Base-by-base conservation (phyloP, 139 green algal genomes). In the Coccomyxa sp. region DNA sequence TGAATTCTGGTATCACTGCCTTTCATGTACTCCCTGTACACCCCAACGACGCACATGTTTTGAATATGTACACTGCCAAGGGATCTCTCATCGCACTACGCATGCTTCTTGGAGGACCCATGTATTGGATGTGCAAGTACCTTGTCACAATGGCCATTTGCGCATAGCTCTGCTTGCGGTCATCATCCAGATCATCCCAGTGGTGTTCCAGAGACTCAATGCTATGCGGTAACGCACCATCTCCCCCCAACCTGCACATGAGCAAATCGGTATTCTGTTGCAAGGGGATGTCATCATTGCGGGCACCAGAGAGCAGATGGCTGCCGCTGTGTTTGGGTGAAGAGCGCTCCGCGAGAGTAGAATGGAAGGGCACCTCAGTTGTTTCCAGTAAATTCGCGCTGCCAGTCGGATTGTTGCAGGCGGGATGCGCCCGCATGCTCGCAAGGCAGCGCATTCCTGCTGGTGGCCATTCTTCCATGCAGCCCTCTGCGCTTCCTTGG, bases 81-180 rank as follows among this genome's bases (percentile, higher is more conserved):
- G n/a, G 18, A 25, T 71, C 4, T 4, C 63, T 71, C 18, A 71
- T 21, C 21, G 18, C 63, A 25, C 63, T 25, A 25, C 63, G 18
- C 21, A 71, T 3, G 18, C n/a, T n/a, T n/a, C n/a, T n/a, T n/a
- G n/a, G n/a, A n/a, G n/a, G n/a, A n/a, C n/a, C n/a, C n/a, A n/a
- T n/a, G 18, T 11, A 71, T 71, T 21, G 18, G 63, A 9, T 25
- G 60, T 66, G n/a, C 18, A 67, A 18, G 0, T 51, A 92, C 91
- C 88, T 91, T 57, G 86, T 88, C 12, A 94, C 45, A 0, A 86
- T 85, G 0, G 88, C 93, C 93, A 96, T 95, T 80, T 96, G 92
- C 0, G 91, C 92, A 82, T 85, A 94, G 71, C 79, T 31, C 27
- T 87, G 18, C 85, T 95, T 94, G 15, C 81, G 68, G 13, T 79